Evolutionary conservation across 1,139 yeast genomes (phyloP), one percentile per base, ranked within the genome.

Genomic region (Debaryomyces sp.): DNA sequence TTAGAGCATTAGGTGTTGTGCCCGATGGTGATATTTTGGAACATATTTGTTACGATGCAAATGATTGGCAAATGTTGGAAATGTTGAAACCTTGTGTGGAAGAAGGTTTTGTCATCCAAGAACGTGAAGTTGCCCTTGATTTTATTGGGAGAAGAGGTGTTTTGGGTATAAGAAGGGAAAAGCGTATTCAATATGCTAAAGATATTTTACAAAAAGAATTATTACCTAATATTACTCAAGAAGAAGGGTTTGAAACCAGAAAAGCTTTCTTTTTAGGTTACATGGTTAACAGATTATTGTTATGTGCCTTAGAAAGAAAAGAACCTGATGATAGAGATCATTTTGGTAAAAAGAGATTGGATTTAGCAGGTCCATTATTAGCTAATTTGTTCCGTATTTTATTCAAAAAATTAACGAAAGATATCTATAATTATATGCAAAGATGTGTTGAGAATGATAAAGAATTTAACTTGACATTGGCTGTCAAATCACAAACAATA

Each of bases 291-390:
- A 82, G 98, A 71, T 80, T 95, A 73, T 81, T 95, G 60, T 78
- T 94, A 51, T 91, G 97, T 79, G 98, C 99, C 29, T 78, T 95
- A 59, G 99, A 92, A 67, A 87, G 99, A 77, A 89, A 92, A 60
- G 99, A 94, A 67, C 96, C 96, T 50, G 99, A 95, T 70, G 99
- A 94, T 72, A 90, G 99, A 81, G 99, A 94, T 77, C 99, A 94
- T 73, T 95, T 94, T 69, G 99, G 99, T 69, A 94, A 91, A 70
- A 94, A 94, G 75, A 85, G 99, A 73, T 83, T 94, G 70, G 99
- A 94, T 77, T 83, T 94, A 68, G 99, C 99, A 46, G 99, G 99
- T 62, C 99, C 99, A 39, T 78, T 94, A 66, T 81, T 95, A 64
- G 98, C 98, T 51, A 90, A 89, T 69, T 82, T 94, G 68, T 94